phyloP scores from a whole-genome alignment of 768 basidiomycete genomes.

The Mycena rosella region DNA sequence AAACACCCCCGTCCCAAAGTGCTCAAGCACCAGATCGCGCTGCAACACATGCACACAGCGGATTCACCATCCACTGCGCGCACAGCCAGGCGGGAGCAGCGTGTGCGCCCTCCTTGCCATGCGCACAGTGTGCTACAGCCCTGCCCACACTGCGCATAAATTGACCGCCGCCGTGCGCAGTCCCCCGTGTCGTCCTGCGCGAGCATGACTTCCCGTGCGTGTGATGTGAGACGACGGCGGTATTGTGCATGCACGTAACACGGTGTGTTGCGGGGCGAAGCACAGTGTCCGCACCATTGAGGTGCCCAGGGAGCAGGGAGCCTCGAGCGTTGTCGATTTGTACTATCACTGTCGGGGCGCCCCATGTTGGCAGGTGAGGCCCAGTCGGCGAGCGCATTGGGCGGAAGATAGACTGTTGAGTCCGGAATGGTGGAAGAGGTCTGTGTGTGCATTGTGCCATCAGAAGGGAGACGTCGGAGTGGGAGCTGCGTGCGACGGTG shows the following conservation, averaged over 20 bases:
- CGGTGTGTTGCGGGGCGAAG: slow-evolving; percentile 52
- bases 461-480: slow-evolving; percentile 2
- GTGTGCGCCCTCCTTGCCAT: slow-evolving; percentile 5
- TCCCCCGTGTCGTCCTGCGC: slow-evolving; percentile 62
- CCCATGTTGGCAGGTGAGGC: not conserved
- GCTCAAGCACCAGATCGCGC: slow-evolving; percentile 74
- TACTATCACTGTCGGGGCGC: slow-evolving; percentile 20
- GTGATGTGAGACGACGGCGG: slow-evolving; percentile 53
- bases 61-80: slow-evolving; percentile 66
- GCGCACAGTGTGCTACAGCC: no score
- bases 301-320: slow-evolving; percentile 11
- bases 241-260: slow-evolving; percentile 62
- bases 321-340: slow-evolving; percentile 53
- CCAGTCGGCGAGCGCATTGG: slow-evolving; percentile 15
- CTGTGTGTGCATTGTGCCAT: not conserved
- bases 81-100: slow-evolving; percentile 47
- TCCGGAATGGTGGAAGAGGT: slow-evolving; percentile 11
- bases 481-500: slow-evolving; percentile 20
- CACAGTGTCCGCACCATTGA: slow-evolving; percentile 42
- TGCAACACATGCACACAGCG: slow-evolving; percentile 75
- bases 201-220: slow-evolving; percentile 60
- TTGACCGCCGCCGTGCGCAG: slow-evolving; percentile 69
- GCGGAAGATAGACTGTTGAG: slow-evolving; percentile 14
- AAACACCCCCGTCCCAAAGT: slow-evolving; percentile 85
- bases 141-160: slow-evolving; percentile 53